Evolutionary conservation across 2,329 filamentous ascomycete genomes (phyloP).

Genomic region (Hymenoscyphus occultus): DNA sequence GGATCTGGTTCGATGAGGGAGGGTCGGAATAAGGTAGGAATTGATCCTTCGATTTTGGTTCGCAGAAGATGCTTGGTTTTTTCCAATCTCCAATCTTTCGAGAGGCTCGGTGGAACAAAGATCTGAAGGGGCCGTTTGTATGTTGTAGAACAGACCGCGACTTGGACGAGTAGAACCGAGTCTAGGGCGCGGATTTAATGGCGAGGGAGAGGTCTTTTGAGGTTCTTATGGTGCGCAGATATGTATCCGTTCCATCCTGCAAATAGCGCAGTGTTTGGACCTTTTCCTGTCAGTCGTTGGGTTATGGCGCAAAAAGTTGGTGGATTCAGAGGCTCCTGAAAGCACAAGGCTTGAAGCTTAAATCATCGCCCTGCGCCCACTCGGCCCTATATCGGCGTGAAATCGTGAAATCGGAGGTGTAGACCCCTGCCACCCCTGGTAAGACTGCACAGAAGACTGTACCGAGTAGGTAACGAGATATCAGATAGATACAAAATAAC

Average conservation of each 20-base stretch:
- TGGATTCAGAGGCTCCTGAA: background rate
- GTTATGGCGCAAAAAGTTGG: conserved; percentile 18
- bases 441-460: no score
- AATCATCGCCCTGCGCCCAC: no score
- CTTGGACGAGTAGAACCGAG: background rate
- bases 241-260: conserved; percentile 24
- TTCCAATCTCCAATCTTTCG: background rate
- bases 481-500: no score
- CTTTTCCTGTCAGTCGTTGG: conserved; percentile 16
- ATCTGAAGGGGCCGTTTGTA: conserved; percentile 2
- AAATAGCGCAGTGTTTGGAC: conserved; percentile 19
- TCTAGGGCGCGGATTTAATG: background rate
- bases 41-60: background rate
- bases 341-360: background rate
- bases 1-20: background rate
- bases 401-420: no score
- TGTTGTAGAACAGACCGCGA: background rate
- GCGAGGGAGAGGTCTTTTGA: background rate
- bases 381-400: no score
- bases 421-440: no score
- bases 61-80: background rate
- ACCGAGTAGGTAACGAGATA: no score
- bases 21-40: background rate
- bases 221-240: conserved; percentile 8
- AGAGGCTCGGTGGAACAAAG: background rate